Evolutionary conservation across 2,329 filamentous ascomycete genomes (phyloP), one percentile per base, ranked within the genome.

Genomic region (Phoma sp.): DNA sequence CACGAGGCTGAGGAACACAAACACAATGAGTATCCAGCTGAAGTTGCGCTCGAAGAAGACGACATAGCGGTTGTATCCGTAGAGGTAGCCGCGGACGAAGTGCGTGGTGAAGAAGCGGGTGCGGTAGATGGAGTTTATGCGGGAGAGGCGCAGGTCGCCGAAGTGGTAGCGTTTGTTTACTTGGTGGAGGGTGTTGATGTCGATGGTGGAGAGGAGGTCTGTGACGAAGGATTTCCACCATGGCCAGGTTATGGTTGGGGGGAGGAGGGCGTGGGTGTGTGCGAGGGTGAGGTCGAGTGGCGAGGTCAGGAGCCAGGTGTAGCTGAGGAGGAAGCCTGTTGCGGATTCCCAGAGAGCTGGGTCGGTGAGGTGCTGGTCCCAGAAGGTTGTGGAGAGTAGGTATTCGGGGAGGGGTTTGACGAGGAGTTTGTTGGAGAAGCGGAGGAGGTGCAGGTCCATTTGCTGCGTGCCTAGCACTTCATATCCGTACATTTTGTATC

Each of bases 21-120:
- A 75, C 5, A 74, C 65, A 26, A 73, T 60, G 7, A 76, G 60
- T 3, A 76, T 69, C 72, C 72, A 75, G 17, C 60, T 58, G 43
- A 75, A 73, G 34, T 74, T 75, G 14, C 73, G 68, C 56, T 75
- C 66, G 56, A 76, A 75, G 59, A 75, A 76, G 20, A 73, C 67
- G 4, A 67, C 71, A 46, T 76, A 76, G 52, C 72, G 70, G 32
- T 75, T 75, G 56, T 76, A 75, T 2, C 71, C 71, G 42, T 75
- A 76, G 11, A 76, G 46, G 39, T 76, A 76, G 3, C 74, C 74
- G 15, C 73, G 69, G 1, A 76, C 70, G 32, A 74, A 76, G 45
- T 75, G 67, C 23, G 67, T 70, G 32, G 40, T 46, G 25, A 67
- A 59, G 59, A 65, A 73, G 18, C 70, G 65, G 4, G 58, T 66